These are phyloP conservation scores for Suillus brevipes DNA, from an alignment of 768 basidiomycete species.

Conservation along the genomic window DNA sequence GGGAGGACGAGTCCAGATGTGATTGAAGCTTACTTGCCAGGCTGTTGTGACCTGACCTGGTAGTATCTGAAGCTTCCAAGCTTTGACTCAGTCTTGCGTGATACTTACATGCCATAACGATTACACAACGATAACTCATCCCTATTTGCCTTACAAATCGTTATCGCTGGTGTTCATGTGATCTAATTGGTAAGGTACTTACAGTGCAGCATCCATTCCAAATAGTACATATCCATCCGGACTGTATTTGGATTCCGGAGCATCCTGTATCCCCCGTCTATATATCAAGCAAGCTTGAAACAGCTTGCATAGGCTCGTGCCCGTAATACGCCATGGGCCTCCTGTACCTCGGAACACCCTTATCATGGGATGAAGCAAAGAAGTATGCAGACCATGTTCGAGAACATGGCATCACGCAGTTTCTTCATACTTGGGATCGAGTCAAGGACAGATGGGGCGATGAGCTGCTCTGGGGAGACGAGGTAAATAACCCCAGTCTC, in stretches of 20 bases:
- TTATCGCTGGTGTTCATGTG: conserved; percentile 3
- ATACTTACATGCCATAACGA: neutral
- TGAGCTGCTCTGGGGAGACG: conserved; percentile 96
- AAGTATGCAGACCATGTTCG: conserved; percentile 87
- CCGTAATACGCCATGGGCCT: conserved; percentile 70
- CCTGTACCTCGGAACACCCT: conserved; percentile 87
- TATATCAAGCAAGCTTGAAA: neutral
- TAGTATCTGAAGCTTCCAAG: neutral
- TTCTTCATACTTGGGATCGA: conserved; percentile 89
- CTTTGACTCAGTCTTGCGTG: neutral
- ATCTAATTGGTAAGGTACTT: neutral
- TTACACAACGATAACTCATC: neutral
- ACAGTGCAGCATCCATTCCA: conserved; percentile 2
- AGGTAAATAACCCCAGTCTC: conserved; percentile 52
- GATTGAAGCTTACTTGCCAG: neutral
- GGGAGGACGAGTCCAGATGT: neutral
- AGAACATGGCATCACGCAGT: conserved; percentile 91
- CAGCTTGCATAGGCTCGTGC: conserved; percentile 6
- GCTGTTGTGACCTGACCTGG: neutral
- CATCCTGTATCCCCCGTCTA: neutral
- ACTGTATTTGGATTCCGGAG: conserved; percentile 10
- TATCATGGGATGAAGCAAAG: conserved; percentile 89
- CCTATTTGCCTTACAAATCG: conserved; percentile 8
- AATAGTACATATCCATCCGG: neutral
- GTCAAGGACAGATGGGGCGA: conserved; percentile 91